Evolutionary conservation across 73 alveolate species (phyloP).

Genomic region (Tetrahymena borealis): DNA sequence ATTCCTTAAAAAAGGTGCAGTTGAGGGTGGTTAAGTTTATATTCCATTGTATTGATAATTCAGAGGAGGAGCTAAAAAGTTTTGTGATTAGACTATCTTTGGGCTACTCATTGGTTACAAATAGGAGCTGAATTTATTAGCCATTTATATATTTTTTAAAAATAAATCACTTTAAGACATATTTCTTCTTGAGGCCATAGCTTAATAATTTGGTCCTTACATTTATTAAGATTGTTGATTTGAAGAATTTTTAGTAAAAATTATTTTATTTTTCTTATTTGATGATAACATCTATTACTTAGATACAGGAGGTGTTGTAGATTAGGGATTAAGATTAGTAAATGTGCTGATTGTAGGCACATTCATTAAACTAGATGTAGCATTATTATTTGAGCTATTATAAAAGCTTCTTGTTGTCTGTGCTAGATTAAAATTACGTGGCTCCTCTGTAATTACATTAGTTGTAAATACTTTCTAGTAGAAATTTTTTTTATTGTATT

Average conservation of each 20-base stretch:
- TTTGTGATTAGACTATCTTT: neutral
- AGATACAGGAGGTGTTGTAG: neutral
- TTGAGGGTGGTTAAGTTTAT: too few species aligned
- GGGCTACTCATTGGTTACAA: neutral
- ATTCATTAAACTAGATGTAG: neutral
- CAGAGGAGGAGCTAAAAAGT: neutral
- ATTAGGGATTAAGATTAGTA: neutral
- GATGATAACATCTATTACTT: neutral
- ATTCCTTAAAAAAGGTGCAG: too few species aligned
- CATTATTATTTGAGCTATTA: neutral
- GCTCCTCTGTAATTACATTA: neutral
- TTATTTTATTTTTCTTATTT: neutral
- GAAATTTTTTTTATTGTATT: neutral
- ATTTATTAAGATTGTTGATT: neutral
- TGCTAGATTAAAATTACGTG: neutral
- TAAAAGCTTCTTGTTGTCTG: neutral
- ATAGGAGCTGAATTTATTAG: neutral
- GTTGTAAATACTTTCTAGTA: neutral
- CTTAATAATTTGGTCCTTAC: neutral
- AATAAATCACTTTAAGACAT: neutral
- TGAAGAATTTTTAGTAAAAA: neutral
- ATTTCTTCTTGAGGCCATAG: neutral
- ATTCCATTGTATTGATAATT: too few species aligned
- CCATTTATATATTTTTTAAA: neutral
- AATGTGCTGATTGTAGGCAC: neutral